phyloP scores from a whole-genome alignment of 306 rosid species.

The Cicer yamashitae region DNA sequence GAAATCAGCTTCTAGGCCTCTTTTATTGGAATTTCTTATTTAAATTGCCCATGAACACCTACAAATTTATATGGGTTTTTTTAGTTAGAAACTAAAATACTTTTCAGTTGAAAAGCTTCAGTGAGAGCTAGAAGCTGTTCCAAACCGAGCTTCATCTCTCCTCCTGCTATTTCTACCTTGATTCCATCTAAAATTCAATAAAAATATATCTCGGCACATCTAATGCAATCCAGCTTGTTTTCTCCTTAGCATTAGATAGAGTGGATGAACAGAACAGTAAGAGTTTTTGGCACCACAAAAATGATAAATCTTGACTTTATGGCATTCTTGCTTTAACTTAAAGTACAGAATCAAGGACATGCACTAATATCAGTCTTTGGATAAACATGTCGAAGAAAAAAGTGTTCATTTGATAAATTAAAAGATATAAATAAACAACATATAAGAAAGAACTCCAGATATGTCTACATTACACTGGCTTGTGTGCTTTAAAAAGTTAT shows the following conservation, averaged over 20 bases:
- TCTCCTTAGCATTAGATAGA: not conserved
- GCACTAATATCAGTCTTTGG: not conserved
- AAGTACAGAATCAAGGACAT: not conserved
- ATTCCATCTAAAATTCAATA: not conserved
- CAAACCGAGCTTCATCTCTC: too few relatives aligned
- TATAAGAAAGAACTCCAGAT: not conserved
- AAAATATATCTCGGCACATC: too few relatives aligned
- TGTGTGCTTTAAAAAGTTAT: conserved; percentile 10
- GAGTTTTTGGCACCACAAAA: not conserved
- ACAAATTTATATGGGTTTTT: too few relatives aligned
- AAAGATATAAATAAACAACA: not conserved
- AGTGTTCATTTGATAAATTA: not conserved
- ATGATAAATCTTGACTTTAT: not conserved
- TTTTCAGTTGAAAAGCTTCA: not conserved
- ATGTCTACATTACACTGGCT: not conserved
- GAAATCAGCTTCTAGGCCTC: too few relatives aligned
- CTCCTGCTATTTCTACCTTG: not conserved
- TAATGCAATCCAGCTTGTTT: not conserved
- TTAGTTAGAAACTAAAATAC: not conserved
- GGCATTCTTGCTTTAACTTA: not conserved
- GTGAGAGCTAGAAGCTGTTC: not conserved
- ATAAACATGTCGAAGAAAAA: not conserved
- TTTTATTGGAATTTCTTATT: too few relatives aligned
- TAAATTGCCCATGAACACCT: not conserved
- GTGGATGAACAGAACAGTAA: not conserved